These are phyloP conservation scores for Colletotrichum sp. DNA, from an alignment of 2,329 filamentous ascomycete genomes.

Conservation along the genomic window DNA sequence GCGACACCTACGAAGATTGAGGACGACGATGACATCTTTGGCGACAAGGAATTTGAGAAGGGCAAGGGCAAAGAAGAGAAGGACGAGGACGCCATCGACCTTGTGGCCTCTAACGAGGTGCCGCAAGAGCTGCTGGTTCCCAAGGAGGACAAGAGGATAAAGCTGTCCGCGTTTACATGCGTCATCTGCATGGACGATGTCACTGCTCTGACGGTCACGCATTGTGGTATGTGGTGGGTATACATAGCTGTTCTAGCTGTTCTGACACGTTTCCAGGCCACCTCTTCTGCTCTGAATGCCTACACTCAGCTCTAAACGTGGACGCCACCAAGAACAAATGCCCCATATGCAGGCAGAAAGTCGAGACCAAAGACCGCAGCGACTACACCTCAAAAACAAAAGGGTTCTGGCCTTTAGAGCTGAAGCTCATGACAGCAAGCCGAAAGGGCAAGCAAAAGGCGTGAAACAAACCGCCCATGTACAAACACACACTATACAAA, in stretches of 20 bases:
- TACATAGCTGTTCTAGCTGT: neutral
- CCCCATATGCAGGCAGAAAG: slow-evolving; percentile 67
- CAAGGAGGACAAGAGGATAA: slow-evolving; percentile 53
- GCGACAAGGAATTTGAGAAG: slow-evolving; percentile 19
- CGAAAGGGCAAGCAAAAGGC: slow-evolving; percentile 52
- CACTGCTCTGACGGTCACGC: slow-evolving; percentile 63
- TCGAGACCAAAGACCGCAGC: slow-evolving; percentile 52
- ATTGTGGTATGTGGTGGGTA: slow-evolving; percentile 61
- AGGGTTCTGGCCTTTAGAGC: slow-evolving; percentile 62
- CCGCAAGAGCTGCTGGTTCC: slow-evolving; percentile 48
- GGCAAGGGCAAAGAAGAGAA: slow-evolving; percentile 28
- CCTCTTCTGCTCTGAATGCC: slow-evolving; percentile 67
- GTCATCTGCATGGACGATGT: slow-evolving; percentile 72
- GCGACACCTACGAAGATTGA: neutral
- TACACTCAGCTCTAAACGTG: slow-evolving; percentile 64
- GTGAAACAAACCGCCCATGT: neutral
- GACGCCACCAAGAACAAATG: slow-evolving; percentile 62
- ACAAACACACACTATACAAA: neutral
- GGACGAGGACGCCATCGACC: slow-evolving; percentile 38
- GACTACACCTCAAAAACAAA: slow-evolving; percentile 51
- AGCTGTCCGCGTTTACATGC: slow-evolving; percentile 64
- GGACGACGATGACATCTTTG: slow-evolving; percentile 32
- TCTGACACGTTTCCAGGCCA: slow-evolving; percentile 51
- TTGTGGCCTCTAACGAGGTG: slow-evolving; percentile 48
- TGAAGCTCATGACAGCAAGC: slow-evolving; percentile 65